Evolutionary conservation across 768 basidiomycete genomes (phyloP).

Genomic region (Gelatoporia subvermispora): DNA sequence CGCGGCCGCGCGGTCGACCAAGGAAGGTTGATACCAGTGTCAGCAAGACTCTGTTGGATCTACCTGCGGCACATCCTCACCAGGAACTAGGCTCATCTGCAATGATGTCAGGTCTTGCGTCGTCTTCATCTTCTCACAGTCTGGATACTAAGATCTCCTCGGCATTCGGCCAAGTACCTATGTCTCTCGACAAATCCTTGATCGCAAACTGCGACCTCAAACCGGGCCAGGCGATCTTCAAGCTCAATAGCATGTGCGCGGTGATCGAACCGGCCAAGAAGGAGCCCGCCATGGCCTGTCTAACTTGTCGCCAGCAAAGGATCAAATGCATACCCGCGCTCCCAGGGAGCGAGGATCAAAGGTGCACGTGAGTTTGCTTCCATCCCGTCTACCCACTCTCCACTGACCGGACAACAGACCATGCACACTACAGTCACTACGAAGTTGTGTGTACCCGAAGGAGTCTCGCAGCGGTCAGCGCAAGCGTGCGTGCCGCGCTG

Average conservation of each 20-base stretch:
- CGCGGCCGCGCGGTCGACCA: conserved; percentile 17
- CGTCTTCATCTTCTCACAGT: too few relatives aligned
- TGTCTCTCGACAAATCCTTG: conserved; percentile 9
- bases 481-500: conserved; percentile 24
- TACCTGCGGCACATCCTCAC: conserved; percentile 1
- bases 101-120: not conserved
- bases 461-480: conserved; percentile 46
- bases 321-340: too few relatives aligned
- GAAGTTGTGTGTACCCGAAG: conserved; percentile 45
- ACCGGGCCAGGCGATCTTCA: conserved; percentile 19
- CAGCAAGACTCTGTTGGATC: conserved; percentile 5
- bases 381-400: too few relatives aligned
- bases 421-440: conserved; percentile 41
- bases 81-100: not conserved
- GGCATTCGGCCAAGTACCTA: not conserved
- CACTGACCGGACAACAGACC: too few relatives aligned
- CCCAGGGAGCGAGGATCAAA: too few relatives aligned
- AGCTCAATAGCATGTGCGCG: conserved; percentile 9
- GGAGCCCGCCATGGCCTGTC: too few relatives aligned
- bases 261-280: conserved; percentile 21
- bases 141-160: not conserved
- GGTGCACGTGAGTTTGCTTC: too few relatives aligned
- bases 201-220: conserved; percentile 4
- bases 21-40: conserved; percentile 3
- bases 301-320: too few relatives aligned